Evolutionary conservation across 2,329 filamentous ascomycete species (phyloP).

Genomic region (Sodiomyces alkalinus): DNA sequence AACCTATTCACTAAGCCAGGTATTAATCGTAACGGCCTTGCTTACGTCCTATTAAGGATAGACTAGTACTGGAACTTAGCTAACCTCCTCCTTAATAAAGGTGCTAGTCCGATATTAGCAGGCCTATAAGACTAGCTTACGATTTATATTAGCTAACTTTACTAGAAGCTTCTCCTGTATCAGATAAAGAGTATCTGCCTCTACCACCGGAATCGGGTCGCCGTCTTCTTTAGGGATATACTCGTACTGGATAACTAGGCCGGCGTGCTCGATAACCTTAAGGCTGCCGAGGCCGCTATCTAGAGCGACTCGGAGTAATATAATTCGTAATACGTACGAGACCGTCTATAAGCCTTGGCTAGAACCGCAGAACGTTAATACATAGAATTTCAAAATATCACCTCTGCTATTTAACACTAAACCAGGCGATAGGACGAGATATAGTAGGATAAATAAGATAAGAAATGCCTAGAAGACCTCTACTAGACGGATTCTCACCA

Average conservation of each 20-base stretch:
- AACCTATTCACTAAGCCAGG: slow-evolving; percentile 13
- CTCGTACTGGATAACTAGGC: slow-evolving; percentile 20
- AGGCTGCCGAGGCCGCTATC: slow-evolving; percentile 12
- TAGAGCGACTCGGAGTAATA: slow-evolving; percentile 6
- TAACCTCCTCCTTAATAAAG: slow-evolving; percentile 12
- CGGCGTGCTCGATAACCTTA: slow-evolving; percentile 13
- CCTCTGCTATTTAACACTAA: no score
- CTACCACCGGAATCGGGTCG: slow-evolving; percentile 15
- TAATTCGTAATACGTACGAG: no score
- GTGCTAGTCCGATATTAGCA: slow-evolving; percentile 3
- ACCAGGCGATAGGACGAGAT: slow-evolving; percentile 5
- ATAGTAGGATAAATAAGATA: no score
- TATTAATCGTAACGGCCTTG: slow-evolving; percentile 17
- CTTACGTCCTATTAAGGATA: slow-evolving; percentile 19
- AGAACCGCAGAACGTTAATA: no score
- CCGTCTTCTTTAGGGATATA: slow-evolving; percentile 14
- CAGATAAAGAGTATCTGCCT: slow-evolving; percentile 23
- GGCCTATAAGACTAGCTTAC: slow-evolving; percentile 9
- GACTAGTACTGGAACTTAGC: slow-evolving; percentile 23
- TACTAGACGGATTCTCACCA: slow-evolving; percentile 13
- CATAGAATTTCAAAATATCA: no score
- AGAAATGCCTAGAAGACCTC: slow-evolving; percentile 11
- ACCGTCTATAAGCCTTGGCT: no score
- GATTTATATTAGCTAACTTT: no score
- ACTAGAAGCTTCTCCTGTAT: slow-evolving; percentile 20